Evolutionary conservation across 2,329 filamentous ascomycete genomes (phyloP).

Genomic region (Paraphaeosphaeria sporulosa): DNA sequence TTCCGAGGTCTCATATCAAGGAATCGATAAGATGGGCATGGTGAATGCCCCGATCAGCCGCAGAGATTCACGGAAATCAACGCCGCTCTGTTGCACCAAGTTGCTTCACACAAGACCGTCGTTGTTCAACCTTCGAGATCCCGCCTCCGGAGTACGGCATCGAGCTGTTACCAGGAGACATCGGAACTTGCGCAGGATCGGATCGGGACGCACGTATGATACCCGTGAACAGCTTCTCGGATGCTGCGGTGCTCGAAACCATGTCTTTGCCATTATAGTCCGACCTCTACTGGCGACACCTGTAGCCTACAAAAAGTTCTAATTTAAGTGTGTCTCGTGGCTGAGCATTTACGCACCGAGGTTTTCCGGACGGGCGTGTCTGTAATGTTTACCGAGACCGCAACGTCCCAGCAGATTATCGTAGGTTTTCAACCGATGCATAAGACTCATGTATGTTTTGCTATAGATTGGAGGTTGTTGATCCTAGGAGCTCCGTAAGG

Average conservation of each 20-base stretch:
- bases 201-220: conserved; percentile 12
- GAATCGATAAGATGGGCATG: not conserved
- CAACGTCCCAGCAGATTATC: not conserved
- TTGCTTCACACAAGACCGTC: conserved; percentile 11
- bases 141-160: conserved; percentile 12
- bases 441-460: not conserved
- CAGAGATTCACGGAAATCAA: not conserved
- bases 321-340: not conserved
- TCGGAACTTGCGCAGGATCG: conserved; percentile 20
- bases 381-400: not conserved
- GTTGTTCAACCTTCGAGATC: conserved; percentile 15
- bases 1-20: not conserved
- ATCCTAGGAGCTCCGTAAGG: not conserved
- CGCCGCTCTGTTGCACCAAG: conserved; percentile 5
- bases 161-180: conserved; percentile 12
- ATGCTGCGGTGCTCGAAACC: conserved; percentile 10
- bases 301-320: too few relatives aligned
- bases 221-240: not conserved
- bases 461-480: not conserved
- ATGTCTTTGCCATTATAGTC: conserved; percentile 5
- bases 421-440: not conserved
- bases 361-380: not conserved
- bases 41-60: conserved; percentile 9
- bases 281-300: not conserved
- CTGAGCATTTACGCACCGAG: not conserved